Evolutionary conservation across 140 eudicot species (phyloP).

Genomic region (Anethum foeniculum): DNA sequence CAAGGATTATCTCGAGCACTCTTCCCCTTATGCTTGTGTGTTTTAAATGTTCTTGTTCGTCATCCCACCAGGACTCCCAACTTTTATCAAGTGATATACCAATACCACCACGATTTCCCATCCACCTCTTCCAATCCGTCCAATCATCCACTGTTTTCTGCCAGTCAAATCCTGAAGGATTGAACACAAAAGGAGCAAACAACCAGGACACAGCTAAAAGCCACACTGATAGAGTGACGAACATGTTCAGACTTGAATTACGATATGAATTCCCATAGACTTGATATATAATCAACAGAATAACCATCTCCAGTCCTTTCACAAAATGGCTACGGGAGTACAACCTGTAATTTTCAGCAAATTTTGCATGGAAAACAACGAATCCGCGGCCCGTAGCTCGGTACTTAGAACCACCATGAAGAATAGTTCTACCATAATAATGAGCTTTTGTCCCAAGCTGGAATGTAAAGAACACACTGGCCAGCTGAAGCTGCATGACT

Average conservation of each 20-base stretch:
- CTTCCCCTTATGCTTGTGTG: constrained; percentile 13
- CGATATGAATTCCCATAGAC: constrained; percentile 8
- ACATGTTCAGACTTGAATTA: constrained; percentile 5
- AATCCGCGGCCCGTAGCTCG: constrained; percentile 9
- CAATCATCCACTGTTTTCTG: constrained; percentile 12
- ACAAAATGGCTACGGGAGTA: constrained; percentile 12
- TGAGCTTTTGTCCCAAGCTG: constrained; percentile 12
- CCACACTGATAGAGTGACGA: constrained; percentile 5
- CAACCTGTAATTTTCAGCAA: constrained; percentile 9
- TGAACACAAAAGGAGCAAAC: constrained; percentile 11
- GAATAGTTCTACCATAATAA: constrained; percentile 8
- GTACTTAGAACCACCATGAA: constrained; percentile 6
- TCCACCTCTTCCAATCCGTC: constrained; percentile 11
- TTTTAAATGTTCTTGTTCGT: constrained; percentile 4
- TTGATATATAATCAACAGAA: constrained; percentile 2
- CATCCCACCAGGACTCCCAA: constrained; percentile 14
- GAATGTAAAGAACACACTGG: constrained; percentile 6
- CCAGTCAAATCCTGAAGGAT: constrained; percentile 11
- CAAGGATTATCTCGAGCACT: constrained; percentile 12
- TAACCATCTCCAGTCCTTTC: constrained; percentile 6
- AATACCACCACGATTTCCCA: constrained; percentile 14
- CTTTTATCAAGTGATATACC: constrained; percentile 9
- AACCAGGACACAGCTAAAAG: constrained; percentile 1
- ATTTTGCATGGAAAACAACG: constrained; percentile 11
- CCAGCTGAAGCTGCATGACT: constrained; percentile 10